Conservation (phyloP, 257 asterid genomes). For the Forsythia suspensa region DNA sequence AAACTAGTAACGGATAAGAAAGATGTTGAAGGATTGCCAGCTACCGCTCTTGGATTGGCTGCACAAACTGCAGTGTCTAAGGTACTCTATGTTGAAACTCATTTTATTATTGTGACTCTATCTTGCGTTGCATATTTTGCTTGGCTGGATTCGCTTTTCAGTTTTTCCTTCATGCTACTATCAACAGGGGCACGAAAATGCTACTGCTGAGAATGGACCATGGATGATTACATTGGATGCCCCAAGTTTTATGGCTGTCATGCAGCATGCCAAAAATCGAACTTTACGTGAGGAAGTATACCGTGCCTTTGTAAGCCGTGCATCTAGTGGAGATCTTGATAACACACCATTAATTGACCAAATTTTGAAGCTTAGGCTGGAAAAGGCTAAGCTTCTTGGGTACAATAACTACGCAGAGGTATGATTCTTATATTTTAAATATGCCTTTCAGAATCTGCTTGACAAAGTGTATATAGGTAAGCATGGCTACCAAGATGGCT, state of each 20-base stretch:
- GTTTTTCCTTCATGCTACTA: constrained; percentile 20
- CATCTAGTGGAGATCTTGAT: constrained; percentile 91
- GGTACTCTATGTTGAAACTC: constrained; percentile 18
- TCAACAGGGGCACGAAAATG: constrained; percentile 88
- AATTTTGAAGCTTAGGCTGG: constrained; percentile 83
- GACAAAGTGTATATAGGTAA: constrained; percentile 56
- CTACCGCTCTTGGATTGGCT: constrained; percentile 52
- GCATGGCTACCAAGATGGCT: constrained; percentile 97
- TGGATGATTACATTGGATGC: constrained; percentile 95
- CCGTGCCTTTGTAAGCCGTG: constrained; percentile 83
- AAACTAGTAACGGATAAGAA: constrained; percentile 47
- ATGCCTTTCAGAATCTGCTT: constrained; percentile 25
- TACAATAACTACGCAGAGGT: constrained; percentile 95
- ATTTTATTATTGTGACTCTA: background rate
- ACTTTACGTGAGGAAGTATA: constrained; percentile 94
- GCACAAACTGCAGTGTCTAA: constrained; percentile 57
- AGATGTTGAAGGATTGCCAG: constrained; percentile 54
- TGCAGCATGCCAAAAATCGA: constrained; percentile 91
- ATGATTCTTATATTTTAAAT: constrained; percentile 13
- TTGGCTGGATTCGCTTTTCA: constrained; percentile 8
- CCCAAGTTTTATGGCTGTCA: constrained; percentile 82
- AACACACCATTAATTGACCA: constrained; percentile 77
- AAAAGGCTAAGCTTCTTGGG: constrained; percentile 94
- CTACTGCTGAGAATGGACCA: constrained; percentile 95
- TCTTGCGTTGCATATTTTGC: background rate